A percentile compares a stretch with the other conserved stretches of the same genome.
Conservation (phyloP, 768 basidiomycete species). For the Xanthoconium stramineum region DNA sequence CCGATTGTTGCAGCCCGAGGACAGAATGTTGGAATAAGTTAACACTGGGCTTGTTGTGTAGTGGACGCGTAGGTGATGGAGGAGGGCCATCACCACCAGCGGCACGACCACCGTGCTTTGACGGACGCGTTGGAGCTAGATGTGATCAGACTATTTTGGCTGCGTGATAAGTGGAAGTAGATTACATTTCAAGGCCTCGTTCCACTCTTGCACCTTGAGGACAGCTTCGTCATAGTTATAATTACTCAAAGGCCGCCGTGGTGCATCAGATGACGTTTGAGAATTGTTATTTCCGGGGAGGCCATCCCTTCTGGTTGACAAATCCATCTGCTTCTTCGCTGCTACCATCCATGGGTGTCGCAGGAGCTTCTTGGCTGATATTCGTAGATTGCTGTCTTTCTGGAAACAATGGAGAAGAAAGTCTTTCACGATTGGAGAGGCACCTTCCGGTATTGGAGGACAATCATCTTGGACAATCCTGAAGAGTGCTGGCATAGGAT, state of each 20-base stretch:
- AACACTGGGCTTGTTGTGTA: constrained; percentile 26
- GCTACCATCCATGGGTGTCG: constrained; percentile 96
- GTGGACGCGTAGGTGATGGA: constrained; percentile 39
- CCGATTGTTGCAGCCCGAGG: constrained; percentile 34
- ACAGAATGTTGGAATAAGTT: constrained; percentile 31
- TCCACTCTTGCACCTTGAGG: constrained; percentile 96
- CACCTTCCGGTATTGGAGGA: constrained; percentile 94
- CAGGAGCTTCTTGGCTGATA: constrained; percentile 89
- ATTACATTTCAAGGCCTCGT: constrained; percentile 89
- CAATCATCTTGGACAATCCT: constrained; percentile 98
- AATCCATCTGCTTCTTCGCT: constrained; percentile 69
- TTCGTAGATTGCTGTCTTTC: constrained; percentile 92
- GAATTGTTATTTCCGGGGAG: constrained; percentile 30
- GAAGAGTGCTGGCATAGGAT: constrained; percentile 98
- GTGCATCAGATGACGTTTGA: constrained; percentile 34
- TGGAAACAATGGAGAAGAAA: constrained; percentile 98
- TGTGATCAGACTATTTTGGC: constrained; percentile 1
- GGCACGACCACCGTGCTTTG: constrained; percentile 57
- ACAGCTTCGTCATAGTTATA: constrained; percentile 95
- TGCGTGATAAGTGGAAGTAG: constrained; percentile 14
- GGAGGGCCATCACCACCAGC: constrained; percentile 38
- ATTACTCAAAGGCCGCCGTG: constrained; percentile 59
- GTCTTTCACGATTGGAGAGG: constrained; percentile 92
- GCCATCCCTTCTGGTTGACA: constrained; percentile 29
- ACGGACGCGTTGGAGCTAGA: constrained; percentile 68